Conservation (phyloP, 2,329 filamentous ascomycete genomes). For the Dactylellina leptospora region DNA sequence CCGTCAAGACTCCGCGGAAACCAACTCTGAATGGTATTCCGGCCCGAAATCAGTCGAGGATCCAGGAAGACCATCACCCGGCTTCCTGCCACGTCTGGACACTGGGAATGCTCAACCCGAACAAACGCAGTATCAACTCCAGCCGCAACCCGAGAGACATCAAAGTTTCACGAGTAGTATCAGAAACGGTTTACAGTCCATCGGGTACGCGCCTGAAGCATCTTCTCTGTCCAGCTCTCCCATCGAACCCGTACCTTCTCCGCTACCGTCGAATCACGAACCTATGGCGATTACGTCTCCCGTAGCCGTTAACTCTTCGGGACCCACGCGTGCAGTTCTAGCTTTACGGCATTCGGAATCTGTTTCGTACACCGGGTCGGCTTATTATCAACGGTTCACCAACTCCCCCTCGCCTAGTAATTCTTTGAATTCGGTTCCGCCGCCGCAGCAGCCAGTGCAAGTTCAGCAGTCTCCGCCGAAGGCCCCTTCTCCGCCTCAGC, state of each 20-base stretch:
- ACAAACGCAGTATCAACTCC: slow-evolving; percentile 40
- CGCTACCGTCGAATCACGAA: slow-evolving; percentile 15
- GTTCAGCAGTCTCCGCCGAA: slow-evolving; percentile 4
- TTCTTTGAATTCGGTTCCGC: not conserved
- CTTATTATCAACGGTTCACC: slow-evolving; percentile 44
- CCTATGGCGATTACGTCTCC: slow-evolving; percentile 44
- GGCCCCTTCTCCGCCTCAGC: slow-evolving; percentile 21
- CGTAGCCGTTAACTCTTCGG: no score
- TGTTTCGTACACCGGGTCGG: slow-evolving; percentile 39
- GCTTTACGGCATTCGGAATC: slow-evolving; percentile 40
- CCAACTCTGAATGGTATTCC: not conserved
- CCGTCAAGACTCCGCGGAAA: not conserved
- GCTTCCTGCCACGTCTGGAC: slow-evolving; percentile 13
- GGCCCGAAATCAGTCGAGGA: slow-evolving; percentile 7
- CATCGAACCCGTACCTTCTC: slow-evolving; percentile 7
- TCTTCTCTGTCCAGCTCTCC: slow-evolving; percentile 28
- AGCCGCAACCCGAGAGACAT: slow-evolving; percentile 44
- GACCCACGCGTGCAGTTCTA: slow-evolving; percentile 31
- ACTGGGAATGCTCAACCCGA: slow-evolving; percentile 3
- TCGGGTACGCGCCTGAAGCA: slow-evolving; percentile 50
- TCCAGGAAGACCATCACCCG: slow-evolving; percentile 1
- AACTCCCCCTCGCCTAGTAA: slow-evolving; percentile 31
- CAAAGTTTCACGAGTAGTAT: slow-evolving; percentile 52
- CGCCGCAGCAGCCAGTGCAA: slow-evolving; percentile 5
- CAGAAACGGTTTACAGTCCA: slow-evolving; percentile 48